These are phyloP conservation scores for Aquilaria sinensis DNA, from an alignment of 345 rosid species.

Conservation along the genomic window DNA sequence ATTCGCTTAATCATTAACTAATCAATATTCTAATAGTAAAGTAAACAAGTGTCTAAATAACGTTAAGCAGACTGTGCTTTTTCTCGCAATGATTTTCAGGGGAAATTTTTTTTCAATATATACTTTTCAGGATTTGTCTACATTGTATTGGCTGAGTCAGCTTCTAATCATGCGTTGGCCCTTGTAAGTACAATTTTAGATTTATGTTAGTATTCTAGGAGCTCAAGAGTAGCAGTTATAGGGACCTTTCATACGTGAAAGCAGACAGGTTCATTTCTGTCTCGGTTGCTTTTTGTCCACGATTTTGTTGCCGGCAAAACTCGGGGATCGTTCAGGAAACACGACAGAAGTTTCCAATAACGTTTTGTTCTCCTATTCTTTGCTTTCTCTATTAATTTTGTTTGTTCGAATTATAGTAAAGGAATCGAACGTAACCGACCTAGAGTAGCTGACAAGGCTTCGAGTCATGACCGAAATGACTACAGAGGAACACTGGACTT, in stretches of 20 bases:
- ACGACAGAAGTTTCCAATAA: conserved; percentile 6
- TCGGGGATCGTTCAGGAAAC: no score
- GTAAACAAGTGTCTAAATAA: no score
- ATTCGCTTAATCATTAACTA: neutral
- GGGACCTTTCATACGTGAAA: conserved; percentile 1
- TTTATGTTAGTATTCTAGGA: no score
- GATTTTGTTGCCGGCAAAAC: neutral
- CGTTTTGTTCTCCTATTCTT: neutral
- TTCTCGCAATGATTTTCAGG: no score
- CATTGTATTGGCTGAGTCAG: no score
- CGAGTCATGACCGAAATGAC: neutral
- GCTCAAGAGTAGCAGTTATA: neutral
- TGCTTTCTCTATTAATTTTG: neutral
- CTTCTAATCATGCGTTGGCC: no score
- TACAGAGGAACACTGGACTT: no score
- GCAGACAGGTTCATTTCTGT: neutral
- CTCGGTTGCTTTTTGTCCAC: neutral
- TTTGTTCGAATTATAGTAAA: neutral
- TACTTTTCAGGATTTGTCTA: no score
- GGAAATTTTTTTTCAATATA: no score
- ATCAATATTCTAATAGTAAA: no score
- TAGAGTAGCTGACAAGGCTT: neutral
- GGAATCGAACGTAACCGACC: neutral
- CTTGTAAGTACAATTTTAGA: no score
- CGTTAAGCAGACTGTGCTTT: no score